Evolutionary conservation across 2,329 filamentous ascomycete species (phyloP), one percentile per base, ranked within the genome.

Genomic region (Ampelomyces quisqualis): DNA sequence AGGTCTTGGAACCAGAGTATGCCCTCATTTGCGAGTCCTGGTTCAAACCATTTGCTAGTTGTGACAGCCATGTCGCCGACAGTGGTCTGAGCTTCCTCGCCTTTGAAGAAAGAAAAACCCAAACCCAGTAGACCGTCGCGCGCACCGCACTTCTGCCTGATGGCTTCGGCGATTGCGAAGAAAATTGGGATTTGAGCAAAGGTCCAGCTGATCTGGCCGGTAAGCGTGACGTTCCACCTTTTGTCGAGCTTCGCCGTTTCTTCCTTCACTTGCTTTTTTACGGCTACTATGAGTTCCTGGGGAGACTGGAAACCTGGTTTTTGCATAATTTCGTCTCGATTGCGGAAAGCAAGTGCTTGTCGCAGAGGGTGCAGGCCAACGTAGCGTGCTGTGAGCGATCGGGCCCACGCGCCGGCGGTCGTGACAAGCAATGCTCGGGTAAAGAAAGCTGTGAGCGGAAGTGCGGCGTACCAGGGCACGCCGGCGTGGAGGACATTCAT

Each of bases 1-100:
- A 85, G 71, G 56, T 84, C 72, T 1, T 74, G 71, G 40, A 82
- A 82, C 80, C 80, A 85, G 2, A 81, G 67, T 3, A 75, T 71
- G n/a, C 80, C 80, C 64, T 82, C 80, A 6, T 60, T 71, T 4
- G 74, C 71, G 11, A 84, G 64, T 4, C 73, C 71, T 3, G 74
- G 72, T 49, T 81, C 76, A 21, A 75, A 61, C 55, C 61, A 67
- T 5, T 41, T 39, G 31, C 48, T 60, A 3, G 41, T 33, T 11
- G 40, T 36, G 19, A 48, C 11, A 4, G 41, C 27, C 1, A 46
- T 18, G n/a, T 49, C 43, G 23, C 46, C 50, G 7, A 38, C 35
- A 11, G 43, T 35, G 10, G 38, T 27, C 4, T 35, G 19, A 11
- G 27, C 38, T 23, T 34, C 11, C 30, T 51, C 30, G 29, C 36